Conservation (phyloP, 2,329 filamentous ascomycete genomes). For the Alternaria gaisen region DNA sequence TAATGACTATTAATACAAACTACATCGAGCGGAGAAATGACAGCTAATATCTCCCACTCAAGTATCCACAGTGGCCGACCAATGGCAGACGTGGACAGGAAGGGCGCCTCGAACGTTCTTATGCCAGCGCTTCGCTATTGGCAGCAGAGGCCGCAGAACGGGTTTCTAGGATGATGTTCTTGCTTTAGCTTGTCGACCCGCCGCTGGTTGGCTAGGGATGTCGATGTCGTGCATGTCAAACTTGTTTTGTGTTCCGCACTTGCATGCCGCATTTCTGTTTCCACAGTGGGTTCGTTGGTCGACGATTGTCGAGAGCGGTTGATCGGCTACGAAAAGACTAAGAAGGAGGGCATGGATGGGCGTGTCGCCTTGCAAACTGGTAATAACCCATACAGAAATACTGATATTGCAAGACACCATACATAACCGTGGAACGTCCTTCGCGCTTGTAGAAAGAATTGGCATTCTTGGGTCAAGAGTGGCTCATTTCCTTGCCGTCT, state of each 20-base stretch:
- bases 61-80: background rate
- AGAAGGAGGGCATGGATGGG: background rate
- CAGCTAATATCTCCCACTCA: constrained; percentile 21
- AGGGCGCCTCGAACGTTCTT: background rate
- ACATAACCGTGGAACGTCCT: constrained; percentile 1
- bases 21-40: constrained; percentile 14
- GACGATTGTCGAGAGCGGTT: background rate
- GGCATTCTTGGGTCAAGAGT: background rate
- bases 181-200: background rate
- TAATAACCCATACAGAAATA: background rate
- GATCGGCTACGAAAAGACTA: background rate
- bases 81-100: background rate
- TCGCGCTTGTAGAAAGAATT: background rate
- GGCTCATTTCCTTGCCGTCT: background rate
- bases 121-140: constrained; percentile 6
- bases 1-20: background rate
- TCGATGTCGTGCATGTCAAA: background rate
- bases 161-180: background rate
- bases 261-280: background rate
- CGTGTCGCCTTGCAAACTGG: background rate
- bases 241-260: background rate
- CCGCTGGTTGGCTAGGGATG: background rate
- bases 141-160: background rate
- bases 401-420: background rate
- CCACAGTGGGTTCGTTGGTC: background rate